Evolutionary conservation across 78 protist species (phyloP), one percentile per base, ranked within the genome.

Genomic region (Dictyostelium firmibasis): DNA sequence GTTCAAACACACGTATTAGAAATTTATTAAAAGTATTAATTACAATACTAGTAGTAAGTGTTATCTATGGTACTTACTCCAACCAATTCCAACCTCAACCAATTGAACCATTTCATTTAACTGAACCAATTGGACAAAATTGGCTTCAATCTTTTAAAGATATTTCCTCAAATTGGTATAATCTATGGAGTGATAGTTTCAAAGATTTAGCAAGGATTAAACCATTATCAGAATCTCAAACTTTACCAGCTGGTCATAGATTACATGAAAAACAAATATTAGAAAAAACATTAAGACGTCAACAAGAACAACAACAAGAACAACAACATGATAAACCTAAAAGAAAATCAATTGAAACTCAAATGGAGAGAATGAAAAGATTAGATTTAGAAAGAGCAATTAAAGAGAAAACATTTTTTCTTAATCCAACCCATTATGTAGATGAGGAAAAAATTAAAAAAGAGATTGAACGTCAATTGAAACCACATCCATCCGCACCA

Each of bases 81-180:
- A 29, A 20, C 31, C 62, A 69, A 10, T 82, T 82, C n/a, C 86
- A 82, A 82, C 86, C 86, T 0, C 8, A 13, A 6, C 86, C 86
- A 16, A 35, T 82, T 35, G 86, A 31, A 29, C 75, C 86, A 20
- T 44, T 82, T 6, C 50, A 50, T 38, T 6, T 27, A 27, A 11
- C 41, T 23, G 41, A 57, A 33, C 86, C 86, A 6, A 50, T 57
- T 57, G 86, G 76, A 10, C 38, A 33, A 33, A 16, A 11, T 16
- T 31, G 36, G 38, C 18, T 72, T 16, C 38, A 72, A 5, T 33
- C 38, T 13, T 9, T 72, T 14, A 33, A 33, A 72, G 44, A 72
- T 13, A 6, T 13, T 13, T 31, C 79, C 5, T 2, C 9, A 1
- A 27, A 72, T 0, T 72, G 79, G 79, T 72, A 33, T 14, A 16